A percentile compares a stretch with the other conserved stretches of the same genome.
phyloP scores from a whole-genome alignment of 1,139 yeast species.

The Lodderomyces beijingensis region DNA sequence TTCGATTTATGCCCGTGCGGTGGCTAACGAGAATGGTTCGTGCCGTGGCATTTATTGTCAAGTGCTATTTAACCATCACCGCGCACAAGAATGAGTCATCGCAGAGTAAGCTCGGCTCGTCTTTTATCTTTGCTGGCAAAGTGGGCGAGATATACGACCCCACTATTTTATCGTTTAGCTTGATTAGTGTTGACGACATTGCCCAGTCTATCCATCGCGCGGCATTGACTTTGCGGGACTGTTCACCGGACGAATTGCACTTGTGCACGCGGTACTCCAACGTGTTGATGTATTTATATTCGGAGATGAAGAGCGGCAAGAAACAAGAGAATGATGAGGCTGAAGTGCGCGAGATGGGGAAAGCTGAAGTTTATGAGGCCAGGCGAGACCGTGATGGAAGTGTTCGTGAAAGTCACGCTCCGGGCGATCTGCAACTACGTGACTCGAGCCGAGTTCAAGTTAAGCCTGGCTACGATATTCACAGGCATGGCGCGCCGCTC shows the following conservation, averaged over 20 bases:
- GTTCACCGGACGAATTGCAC: constrained; percentile 88
- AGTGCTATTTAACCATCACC: constrained; percentile 70
- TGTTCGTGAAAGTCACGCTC: neutral
- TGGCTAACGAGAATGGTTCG: constrained; percentile 89
- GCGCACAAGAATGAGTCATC: constrained; percentile 31
- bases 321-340: constrained; percentile 13
- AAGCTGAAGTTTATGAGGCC: neutral
- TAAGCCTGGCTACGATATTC: constrained; percentile 2
- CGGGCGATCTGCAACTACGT: neutral
- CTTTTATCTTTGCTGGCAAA: constrained; percentile 14
- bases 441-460: constrained; percentile 2
- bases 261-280: constrained; percentile 78
- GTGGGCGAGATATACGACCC: constrained; percentile 38
- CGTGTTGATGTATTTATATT: constrained; percentile 70
- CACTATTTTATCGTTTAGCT: constrained; percentile 55
- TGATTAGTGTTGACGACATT: constrained; percentile 68
- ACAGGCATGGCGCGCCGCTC: neutral
- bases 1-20: constrained; percentile 80
- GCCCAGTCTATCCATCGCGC: constrained; percentile 65
- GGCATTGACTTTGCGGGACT: constrained; percentile 71
- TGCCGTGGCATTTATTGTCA: constrained; percentile 86
- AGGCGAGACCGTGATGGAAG: neutral
- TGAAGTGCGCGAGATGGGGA: constrained; percentile 1
- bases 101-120: constrained; percentile 7
- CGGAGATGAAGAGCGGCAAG: constrained; percentile 62